Base-by-base conservation (phyloP, 345 rosid species). In the Murraya paniculata region DNA sequence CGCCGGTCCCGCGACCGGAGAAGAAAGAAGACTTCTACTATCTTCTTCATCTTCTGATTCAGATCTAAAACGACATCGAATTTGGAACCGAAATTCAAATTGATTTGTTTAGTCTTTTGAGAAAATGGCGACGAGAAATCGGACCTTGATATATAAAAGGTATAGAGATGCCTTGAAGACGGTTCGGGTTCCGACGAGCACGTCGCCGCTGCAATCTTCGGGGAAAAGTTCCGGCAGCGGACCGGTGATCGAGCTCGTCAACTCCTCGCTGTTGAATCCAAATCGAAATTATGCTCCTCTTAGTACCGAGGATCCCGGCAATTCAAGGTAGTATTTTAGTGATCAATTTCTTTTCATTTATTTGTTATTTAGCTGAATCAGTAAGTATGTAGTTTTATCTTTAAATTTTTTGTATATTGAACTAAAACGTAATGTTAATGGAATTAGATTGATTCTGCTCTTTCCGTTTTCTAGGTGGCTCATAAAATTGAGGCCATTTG, bases 211-310 rank as follows among this genome's bases (percentile, higher is more conserved):
- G 50, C 39, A 66, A 33, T 30, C 6, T 53, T 48, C 83, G 62
- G 71, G 79, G 50, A 78, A 78, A 18, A 79, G 88, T 80, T 64
- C 87, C 56, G 83, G 81, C 18, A 1, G 38, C 68, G 88, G 92
- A 13, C 98, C 97, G 64, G 98, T 94, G 85, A 91, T 97, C 74
- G 98, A 94, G 88, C 83, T 97, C 89, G 97, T 88, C 68, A 90
- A 92, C 84, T 77, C 97, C 33, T 93, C 99, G 80, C 85, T 97
- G 7, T 84, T 91, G 85, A 82, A 90, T 77, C 87, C 87, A 21
- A 83, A 89, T 73, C 92, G 94, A 16, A 75, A 87, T 9, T 97
- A 97, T 73, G 82, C 94, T 81, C 98, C 95, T 27, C 94, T 97
- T 28, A 90, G 97, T 60, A 93, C 98, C 10, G 95, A 94, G 27